Percentiles rank a stretch among this genome's conserved stretches.
Conservation (phyloP, 163 green algal species). For the Picocystis sp. region DNA sequence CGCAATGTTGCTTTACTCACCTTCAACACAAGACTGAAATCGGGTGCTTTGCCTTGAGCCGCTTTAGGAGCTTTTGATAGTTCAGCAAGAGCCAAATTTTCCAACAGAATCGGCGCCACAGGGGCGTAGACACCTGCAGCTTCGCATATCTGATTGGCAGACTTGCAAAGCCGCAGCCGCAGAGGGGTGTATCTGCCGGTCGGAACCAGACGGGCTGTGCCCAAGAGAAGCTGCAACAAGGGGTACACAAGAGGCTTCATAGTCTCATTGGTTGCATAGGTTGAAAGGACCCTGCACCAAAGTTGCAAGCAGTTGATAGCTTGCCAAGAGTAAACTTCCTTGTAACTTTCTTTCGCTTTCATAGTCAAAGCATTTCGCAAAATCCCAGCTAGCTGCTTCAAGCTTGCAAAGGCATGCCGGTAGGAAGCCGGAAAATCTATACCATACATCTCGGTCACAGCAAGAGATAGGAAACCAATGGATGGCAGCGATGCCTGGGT, state of each 20-base stretch:
- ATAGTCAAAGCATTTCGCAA: slow-evolving; percentile 56
- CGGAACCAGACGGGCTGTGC: slow-evolving; percentile 56
- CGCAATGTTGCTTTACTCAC: slow-evolving; percentile 39
- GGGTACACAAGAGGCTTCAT: slow-evolving; percentile 75
- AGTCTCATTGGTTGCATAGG: slow-evolving; percentile 30
- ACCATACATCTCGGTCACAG: slow-evolving; percentile 51
- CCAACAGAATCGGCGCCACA: slow-evolving; percentile 54
- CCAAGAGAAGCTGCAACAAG: slow-evolving; percentile 58
- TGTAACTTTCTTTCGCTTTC: slow-evolving; percentile 68
- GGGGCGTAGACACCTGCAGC: slow-evolving; percentile 53
- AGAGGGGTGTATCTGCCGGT: slow-evolving; percentile 79
- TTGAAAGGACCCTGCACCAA: slow-evolving; percentile 56
- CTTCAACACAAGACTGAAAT: slow-evolving; percentile 41
- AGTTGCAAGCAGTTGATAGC: slow-evolving; percentile 78
- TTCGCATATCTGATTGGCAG: slow-evolving; percentile 37
- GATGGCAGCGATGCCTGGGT: slow-evolving; percentile 37
- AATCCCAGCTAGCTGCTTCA: slow-evolving; percentile 58
- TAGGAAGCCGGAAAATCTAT: slow-evolving; percentile 20
- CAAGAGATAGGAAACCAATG: slow-evolving; percentile 72
- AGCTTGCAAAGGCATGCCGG: slow-evolving; percentile 21
- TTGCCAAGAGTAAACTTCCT: slow-evolving; percentile 81
- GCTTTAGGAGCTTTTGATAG: slow-evolving; percentile 8
- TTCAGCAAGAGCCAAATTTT: slow-evolving; percentile 44
- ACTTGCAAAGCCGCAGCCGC: slow-evolving; percentile 46
- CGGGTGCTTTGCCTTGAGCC: slow-evolving; percentile 11